Evolutionary conservation across 805 yeast species (phyloP).

Genomic region (Maudiozyma serrabonitensis): DNA sequence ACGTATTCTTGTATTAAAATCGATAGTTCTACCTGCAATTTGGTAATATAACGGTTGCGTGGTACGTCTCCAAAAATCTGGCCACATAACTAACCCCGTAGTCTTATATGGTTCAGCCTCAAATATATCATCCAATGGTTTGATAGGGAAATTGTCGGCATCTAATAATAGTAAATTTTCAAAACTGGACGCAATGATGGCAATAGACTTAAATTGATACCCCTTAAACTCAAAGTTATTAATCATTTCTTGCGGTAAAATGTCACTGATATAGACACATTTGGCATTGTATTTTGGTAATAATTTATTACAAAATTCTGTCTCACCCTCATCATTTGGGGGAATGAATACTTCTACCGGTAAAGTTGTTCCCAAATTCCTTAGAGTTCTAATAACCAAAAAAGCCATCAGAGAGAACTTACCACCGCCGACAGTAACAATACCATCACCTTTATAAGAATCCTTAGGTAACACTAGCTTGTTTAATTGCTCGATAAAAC

Average conservation of each 20-base stretch:
- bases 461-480: slow-evolving; percentile 13
- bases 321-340: slow-evolving; percentile 53
- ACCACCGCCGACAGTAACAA: slow-evolving; percentile 68
- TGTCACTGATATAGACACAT: slow-evolving; percentile 46
- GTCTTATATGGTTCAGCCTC: slow-evolving; percentile 39
- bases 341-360: slow-evolving; percentile 85
- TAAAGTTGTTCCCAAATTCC: slow-evolving; percentile 55
- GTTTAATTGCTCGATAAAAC: slow-evolving; percentile 10
- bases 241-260: slow-evolving; percentile 37
- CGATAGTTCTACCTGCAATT: slow-evolving; percentile 50
- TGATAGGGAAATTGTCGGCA: slow-evolving; percentile 66
- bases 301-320: slow-evolving; percentile 51
- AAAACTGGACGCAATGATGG: slow-evolving; percentile 63
- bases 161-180: slow-evolving; percentile 65
- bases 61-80: slow-evolving; percentile 82
- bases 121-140: slow-evolving; percentile 53
- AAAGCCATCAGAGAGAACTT: slow-evolving; percentile 55
- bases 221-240: slow-evolving; percentile 35
- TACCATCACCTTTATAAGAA: slow-evolving; percentile 43
- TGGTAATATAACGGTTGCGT: slow-evolving; percentile 65
- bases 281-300: slow-evolving; percentile 55
- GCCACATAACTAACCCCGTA: slow-evolving; percentile 57
- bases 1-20: slow-evolving; percentile 32
- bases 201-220: slow-evolving; percentile 62
- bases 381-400: slow-evolving; percentile 41